These are phyloP conservation scores for Pseudodiploospora longispora DNA, from an alignment of 2,329 filamentous ascomycete genomes.

Conservation along the genomic window DNA sequence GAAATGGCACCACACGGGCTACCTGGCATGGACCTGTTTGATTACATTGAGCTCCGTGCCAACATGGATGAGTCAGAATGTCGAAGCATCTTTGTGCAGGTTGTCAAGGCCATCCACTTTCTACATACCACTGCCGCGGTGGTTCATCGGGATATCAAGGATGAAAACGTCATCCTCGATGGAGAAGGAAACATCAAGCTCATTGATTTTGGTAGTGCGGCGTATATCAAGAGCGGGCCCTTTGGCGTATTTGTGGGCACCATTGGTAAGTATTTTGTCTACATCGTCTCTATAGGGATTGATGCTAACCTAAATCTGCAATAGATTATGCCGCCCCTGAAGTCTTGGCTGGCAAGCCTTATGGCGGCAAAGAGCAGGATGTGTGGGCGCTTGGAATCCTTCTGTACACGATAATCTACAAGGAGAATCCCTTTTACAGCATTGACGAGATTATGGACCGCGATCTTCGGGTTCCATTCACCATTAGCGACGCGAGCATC, in stretches of 20 bases:
- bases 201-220: constrained; percentile 96
- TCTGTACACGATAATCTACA: constrained; percentile 97
- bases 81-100: constrained; percentile 90
- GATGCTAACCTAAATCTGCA: background rate
- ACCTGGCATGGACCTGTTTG: constrained; percentile 96
- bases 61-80: constrained; percentile 97
- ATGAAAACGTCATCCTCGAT: constrained; percentile 94
- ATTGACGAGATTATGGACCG: constrained; percentile 99
- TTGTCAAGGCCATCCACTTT: constrained; percentile 82
- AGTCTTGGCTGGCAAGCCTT: constrained; percentile 84
- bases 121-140: constrained; percentile 84
- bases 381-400: constrained; percentile 97
- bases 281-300: background rate
- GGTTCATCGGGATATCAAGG: constrained; percentile 97
- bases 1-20: constrained; percentile 94
- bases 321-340: constrained; percentile 97
- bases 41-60: constrained; percentile 92
- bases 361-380: constrained; percentile 93
- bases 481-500: constrained; percentile 85
- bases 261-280: constrained; percentile 60
- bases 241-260: constrained; percentile 99
- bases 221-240: constrained; percentile 95
- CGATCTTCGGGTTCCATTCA: constrained; percentile 82
- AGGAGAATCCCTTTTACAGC: constrained; percentile 98
- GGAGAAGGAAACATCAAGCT: constrained; percentile 93